Evolutionary conservation across 305 asterid species (phyloP).

Genomic region (Solanum aculeatissimum): DNA sequence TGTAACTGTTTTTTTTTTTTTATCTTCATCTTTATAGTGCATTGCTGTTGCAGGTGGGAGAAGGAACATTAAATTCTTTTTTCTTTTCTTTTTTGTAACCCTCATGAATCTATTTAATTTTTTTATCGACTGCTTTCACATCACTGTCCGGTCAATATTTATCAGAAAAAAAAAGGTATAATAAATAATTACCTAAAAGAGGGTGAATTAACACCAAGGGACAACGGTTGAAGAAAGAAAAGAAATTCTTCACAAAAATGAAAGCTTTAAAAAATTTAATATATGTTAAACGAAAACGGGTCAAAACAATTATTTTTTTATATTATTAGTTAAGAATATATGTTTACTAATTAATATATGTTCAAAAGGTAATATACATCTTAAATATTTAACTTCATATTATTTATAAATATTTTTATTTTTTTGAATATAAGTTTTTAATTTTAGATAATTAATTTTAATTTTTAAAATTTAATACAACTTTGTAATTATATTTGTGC

Average conservation of each 20-base stretch:
- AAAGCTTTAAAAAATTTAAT: background rate
- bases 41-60: background rate
- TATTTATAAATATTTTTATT: too few species aligned
- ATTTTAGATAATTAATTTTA: too few species aligned
- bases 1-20: background rate
- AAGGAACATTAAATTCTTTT: background rate
- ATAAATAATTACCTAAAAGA: background rate
- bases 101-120: conserved; percentile 2
- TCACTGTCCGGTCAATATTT: background rate
- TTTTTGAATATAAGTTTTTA: too few species aligned
- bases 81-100: background rate
- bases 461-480: too few species aligned
- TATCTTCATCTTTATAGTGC: background rate
- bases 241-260: background rate
- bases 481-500: too few species aligned
- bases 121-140: background rate
- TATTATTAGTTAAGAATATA: too few species aligned
- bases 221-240: background rate
- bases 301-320: too few species aligned
- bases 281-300: background rate
- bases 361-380: too few species aligned
- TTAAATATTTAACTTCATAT: too few species aligned
- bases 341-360: too few species aligned
- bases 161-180: background rate
- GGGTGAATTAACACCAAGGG: background rate